Percentiles rank a stretch among this genome's conserved stretches.
phyloP scores from a whole-genome alignment of 83 land plant genomes.

The Diphasiastrum complanatum region DNA sequence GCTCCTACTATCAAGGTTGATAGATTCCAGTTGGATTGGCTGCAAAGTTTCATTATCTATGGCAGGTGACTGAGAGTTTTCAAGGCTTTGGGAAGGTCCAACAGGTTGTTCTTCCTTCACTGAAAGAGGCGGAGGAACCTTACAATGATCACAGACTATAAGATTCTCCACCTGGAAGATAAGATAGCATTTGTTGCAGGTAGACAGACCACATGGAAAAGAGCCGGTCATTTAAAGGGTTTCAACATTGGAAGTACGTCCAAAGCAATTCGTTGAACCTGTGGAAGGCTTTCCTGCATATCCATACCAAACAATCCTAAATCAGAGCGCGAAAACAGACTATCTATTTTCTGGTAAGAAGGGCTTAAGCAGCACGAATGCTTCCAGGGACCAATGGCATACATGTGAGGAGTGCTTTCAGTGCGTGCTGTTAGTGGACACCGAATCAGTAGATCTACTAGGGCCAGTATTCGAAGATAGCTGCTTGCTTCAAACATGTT shows the following conservation, averaged over 20 bases:
- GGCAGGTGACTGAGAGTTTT: too few species aligned
- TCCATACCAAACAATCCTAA: neutral
- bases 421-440: slow-evolving; percentile 30
- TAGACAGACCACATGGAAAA: slow-evolving; percentile 59
- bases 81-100: too few species aligned
- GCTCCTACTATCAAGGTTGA: too few species aligned
- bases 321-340: neutral
- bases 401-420: too few species aligned
- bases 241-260: slow-evolving; percentile 63
- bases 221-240: slow-evolving; percentile 48
- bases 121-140: too few species aligned
- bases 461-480: slow-evolving; percentile 51
- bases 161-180: slow-evolving; percentile 51
- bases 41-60: too few species aligned
- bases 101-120: too few species aligned
- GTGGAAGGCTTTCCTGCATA: slow-evolving; percentile 54
- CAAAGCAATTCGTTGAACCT: slow-evolving; percentile 65
- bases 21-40: too few species aligned
- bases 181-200: slow-evolving; percentile 49
- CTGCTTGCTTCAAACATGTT: slow-evolving; percentile 55
- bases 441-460: slow-evolving; percentile 41
- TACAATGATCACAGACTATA: too few species aligned
- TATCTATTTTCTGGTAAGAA: neutral
- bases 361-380: neutral
- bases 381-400: neutral